Evolutionary conservation across 2,329 filamentous ascomycete genomes (phyloP).

Genomic region (Sporothrix protearum): DNA sequence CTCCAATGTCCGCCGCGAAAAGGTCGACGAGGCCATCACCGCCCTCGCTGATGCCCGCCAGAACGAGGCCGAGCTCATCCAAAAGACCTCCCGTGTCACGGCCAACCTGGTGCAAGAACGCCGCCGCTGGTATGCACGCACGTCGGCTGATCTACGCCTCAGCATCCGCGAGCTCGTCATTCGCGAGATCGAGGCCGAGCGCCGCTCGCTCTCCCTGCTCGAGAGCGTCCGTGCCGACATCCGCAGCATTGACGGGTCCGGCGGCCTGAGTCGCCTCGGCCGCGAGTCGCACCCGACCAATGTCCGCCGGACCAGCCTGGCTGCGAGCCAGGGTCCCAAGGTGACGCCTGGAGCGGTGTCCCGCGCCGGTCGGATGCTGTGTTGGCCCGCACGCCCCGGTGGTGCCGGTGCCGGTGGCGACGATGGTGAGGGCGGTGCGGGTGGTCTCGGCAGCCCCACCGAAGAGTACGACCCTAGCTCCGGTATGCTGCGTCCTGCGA

Average conservation of each 20-base stretch:
- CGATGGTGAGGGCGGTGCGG: not conserved
- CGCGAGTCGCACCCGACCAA: constrained; percentile 75
- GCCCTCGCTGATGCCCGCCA: constrained; percentile 82
- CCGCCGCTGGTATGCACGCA: constrained; percentile 84
- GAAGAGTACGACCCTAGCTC: constrained; percentile 41
- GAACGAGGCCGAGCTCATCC: constrained; percentile 74
- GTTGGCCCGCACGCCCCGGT: constrained; percentile 55
- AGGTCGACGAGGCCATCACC: constrained; percentile 95
- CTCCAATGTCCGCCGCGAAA: constrained; percentile 84
- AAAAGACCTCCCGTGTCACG: constrained; percentile 87
- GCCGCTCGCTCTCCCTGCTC: constrained; percentile 85
- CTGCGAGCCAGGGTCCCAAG: constrained; percentile 89
- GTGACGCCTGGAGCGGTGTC: constrained; percentile 97
- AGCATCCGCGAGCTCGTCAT: constrained; percentile 90
- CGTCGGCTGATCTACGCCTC: constrained; percentile 74
- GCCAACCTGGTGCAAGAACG: constrained; percentile 84
- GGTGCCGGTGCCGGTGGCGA: constrained; percentile 34
- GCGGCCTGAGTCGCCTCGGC: constrained; percentile 83
- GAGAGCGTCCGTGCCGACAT: constrained; percentile 92
- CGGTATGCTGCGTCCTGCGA: constrained; percentile 32
- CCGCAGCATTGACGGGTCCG: constrained; percentile 83
- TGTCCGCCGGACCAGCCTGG: constrained; percentile 68
- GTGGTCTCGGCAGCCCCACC: constrained; percentile 34
- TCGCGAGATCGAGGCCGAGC: constrained; percentile 91
- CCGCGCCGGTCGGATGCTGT: constrained; percentile 71